These are phyloP conservation scores for Leishmania tropica DNA, from an alignment of 208 protist species.

Conservation along the genomic window DNA sequence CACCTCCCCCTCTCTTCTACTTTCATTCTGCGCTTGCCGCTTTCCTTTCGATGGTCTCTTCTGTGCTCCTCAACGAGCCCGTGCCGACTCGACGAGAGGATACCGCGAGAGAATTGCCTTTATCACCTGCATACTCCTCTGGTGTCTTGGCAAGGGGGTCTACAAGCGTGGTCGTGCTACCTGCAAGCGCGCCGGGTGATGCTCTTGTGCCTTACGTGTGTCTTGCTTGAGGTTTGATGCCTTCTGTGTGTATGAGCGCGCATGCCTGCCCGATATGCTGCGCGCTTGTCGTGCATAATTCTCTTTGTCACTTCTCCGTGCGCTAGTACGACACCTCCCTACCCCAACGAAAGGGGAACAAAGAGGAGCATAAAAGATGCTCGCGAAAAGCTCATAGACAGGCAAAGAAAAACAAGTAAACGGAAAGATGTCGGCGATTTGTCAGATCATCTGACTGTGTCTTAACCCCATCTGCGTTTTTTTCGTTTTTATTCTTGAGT, in stretches of 20 bases:
- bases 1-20: background rate
- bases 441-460: background rate
- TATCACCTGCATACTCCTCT: background rate
- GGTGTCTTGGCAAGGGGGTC: background rate
- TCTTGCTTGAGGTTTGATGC: background rate
- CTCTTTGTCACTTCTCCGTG: background rate
- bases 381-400: background rate
- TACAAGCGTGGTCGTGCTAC: background rate
- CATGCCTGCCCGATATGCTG: background rate
- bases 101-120: background rate
- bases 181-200: background rate
- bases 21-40: background rate
- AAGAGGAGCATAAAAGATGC: too few species aligned
- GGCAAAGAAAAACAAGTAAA: background rate
- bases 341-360: background rate
- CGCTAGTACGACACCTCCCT: background rate
- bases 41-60: background rate
- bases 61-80: background rate
- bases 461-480: background rate
- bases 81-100: background rate
- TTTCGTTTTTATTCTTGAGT: slow-evolving; percentile 1
- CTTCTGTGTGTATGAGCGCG: too few species aligned
- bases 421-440: background rate
- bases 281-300: background rate
- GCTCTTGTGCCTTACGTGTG: background rate